A percentile compares a stretch with the other conserved stretches of the same genome.
Evolutionary conservation across 2,329 filamentous ascomycete species (phyloP).

Genomic region (Didymella lethalis): DNA sequence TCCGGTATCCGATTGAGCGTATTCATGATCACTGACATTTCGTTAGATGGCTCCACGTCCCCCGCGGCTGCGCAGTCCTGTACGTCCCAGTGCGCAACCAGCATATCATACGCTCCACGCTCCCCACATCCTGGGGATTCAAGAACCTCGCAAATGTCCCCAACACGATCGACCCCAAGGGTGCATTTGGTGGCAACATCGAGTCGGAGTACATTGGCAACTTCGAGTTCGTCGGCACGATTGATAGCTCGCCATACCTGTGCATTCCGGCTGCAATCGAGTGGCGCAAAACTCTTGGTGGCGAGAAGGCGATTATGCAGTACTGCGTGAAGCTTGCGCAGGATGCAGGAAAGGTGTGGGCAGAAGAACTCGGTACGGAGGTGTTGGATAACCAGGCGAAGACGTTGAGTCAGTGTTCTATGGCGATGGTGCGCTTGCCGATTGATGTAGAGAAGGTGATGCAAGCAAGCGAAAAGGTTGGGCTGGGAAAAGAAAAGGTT

Average conservation of each 20-base stretch:
- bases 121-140: slow-evolving; percentile 79
- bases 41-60: slow-evolving; percentile 78
- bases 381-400: slow-evolving; percentile 71
- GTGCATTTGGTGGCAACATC: slow-evolving; percentile 28
- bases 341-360: slow-evolving; percentile 68
- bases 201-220: slow-evolving; percentile 71
- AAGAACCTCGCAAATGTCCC: slow-evolving; percentile 61
- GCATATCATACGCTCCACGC: slow-evolving; percentile 72
- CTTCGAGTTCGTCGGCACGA: slow-evolving; percentile 80
- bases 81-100: slow-evolving; percentile 83
- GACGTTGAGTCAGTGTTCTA: slow-evolving; percentile 70
- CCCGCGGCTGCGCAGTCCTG: slow-evolving; percentile 80
- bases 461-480: slow-evolving; percentile 25
- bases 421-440: slow-evolving; percentile 79
- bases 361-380: slow-evolving; percentile 71
- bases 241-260: slow-evolving; percentile 75
- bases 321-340: slow-evolving; percentile 71
- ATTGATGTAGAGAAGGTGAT: slow-evolving; percentile 56
- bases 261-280: slow-evolving; percentile 74
- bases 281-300: slow-evolving; percentile 75
- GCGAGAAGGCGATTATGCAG: slow-evolving; percentile 72
- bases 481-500: slow-evolving; percentile 31
- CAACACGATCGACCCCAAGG: slow-evolving; percentile 36
- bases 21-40: neutral
- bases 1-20: neutral